These are phyloP conservation scores for Ilyonectria sp. DNA, from an alignment of 2,329 filamentous ascomycete genomes.

Conservation along the genomic window DNA sequence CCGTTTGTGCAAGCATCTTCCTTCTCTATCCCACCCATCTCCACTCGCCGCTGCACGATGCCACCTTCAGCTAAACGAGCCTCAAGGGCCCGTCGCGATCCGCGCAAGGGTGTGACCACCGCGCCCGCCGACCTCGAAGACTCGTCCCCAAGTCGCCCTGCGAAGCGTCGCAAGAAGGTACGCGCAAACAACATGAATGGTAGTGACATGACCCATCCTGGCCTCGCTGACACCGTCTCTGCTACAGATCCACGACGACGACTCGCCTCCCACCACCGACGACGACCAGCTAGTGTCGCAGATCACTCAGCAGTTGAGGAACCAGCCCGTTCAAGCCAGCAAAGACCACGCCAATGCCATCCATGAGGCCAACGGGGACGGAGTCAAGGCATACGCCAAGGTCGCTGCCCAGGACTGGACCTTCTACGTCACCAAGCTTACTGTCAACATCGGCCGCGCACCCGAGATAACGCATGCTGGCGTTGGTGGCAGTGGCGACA, in stretches of 20 bases:
- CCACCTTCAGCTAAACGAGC: constrained; percentile 56
- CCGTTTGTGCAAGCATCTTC: neutral
- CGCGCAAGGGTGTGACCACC: constrained; percentile 55
- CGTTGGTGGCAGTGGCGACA: constrained; percentile 59
- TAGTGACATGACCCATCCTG: constrained; percentile 18
- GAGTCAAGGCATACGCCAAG: constrained; percentile 84
- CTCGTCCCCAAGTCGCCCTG: constrained; percentile 73
- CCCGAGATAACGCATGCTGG: constrained; percentile 63
- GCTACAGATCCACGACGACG: constrained; percentile 56
- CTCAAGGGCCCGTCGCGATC: constrained; percentile 57
- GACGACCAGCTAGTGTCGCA: constrained; percentile 71
- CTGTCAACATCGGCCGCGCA: constrained; percentile 82
- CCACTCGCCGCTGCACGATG: constrained; percentile 47
- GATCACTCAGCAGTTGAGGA: constrained; percentile 67
- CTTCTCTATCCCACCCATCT: neutral
- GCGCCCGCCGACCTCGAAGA: constrained; percentile 60
- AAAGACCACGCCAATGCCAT: constrained; percentile 75
- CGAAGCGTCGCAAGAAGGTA: constrained; percentile 77
- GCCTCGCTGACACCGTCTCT: constrained; percentile 32
- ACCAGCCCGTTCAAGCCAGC: constrained; percentile 69
- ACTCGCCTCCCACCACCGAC: constrained; percentile 60
- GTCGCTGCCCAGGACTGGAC: constrained; percentile 88
- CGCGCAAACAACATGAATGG: constrained; percentile 19
- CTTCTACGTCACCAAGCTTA: constrained; percentile 84
- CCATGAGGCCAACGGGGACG: constrained; percentile 73